Conservation (phyloP, 2,329 filamentous ascomycete species). For the Colletotrichum magnum region DNA sequence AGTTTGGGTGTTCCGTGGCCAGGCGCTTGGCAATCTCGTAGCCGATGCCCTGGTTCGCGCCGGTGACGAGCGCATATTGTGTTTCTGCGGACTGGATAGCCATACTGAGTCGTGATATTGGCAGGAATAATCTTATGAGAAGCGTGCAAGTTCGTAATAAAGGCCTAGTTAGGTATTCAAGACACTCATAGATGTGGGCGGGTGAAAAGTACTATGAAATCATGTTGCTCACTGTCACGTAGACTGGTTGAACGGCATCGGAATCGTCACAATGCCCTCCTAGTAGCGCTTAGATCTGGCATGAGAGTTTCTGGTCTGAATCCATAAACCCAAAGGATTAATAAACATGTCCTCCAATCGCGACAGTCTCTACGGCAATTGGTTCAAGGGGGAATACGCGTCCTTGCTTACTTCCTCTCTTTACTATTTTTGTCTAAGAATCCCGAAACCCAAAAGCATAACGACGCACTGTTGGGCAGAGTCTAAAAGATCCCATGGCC, state of each 20-base stretch:
- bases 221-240: too few relatives aligned
- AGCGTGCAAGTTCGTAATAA: too few relatives aligned
- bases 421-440: not conserved
- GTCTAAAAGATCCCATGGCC: too few relatives aligned
- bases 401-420: not conserved
- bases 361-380: not conserved
- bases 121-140: too few relatives aligned
- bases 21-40: constrained; percentile 35
- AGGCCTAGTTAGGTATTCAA: too few relatives aligned
- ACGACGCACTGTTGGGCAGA: too few relatives aligned
- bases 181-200: too few relatives aligned
- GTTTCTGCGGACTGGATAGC: constrained; percentile 3
- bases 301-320: not conserved
- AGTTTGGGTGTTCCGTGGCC: constrained; percentile 17
- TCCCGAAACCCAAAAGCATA: not conserved
- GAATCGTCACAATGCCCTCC: too few relatives aligned
- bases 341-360: not conserved
- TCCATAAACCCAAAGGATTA: not conserved
- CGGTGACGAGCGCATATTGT: constrained; percentile 28
- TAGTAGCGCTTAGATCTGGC: too few relatives aligned
- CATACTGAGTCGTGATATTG: not conserved
- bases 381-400: not conserved
- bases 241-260: too few relatives aligned
- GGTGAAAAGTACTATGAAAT: too few relatives aligned
- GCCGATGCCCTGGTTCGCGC: constrained; percentile 39